Evolutionary conservation across 768 basidiomycete genomes (phyloP).

Genomic region (Sutorius australiensis): DNA sequence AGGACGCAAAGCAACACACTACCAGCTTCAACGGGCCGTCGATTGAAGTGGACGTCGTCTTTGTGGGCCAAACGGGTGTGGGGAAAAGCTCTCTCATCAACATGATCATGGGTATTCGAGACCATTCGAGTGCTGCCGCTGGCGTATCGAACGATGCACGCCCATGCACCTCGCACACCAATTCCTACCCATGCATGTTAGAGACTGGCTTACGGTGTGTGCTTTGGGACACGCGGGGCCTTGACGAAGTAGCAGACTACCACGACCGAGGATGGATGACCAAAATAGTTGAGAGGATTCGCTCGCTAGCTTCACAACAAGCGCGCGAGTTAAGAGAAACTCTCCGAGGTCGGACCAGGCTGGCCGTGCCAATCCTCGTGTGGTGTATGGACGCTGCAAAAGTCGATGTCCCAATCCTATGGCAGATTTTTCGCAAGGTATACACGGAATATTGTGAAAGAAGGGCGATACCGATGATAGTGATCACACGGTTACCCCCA

Average conservation of each 20-base stretch:
- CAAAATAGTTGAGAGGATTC: conserved; percentile 11
- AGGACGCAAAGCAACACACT: background rate
- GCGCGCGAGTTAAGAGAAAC: conserved; percentile 17
- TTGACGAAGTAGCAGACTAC: conserved; percentile 18
- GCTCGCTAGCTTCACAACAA: conserved; percentile 10
- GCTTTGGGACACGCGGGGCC: conserved; percentile 28
- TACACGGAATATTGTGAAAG: conserved; percentile 23
- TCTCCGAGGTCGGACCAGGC: conserved; percentile 7
- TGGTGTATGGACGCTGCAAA: conserved; percentile 27
- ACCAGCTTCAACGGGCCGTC: too few relatives aligned
- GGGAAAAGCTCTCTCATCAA: conserved; percentile 26
- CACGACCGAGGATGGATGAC: conserved; percentile 2
- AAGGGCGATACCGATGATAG: conserved; percentile 19
- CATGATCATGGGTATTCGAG: conserved; percentile 17
- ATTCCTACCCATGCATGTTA: conserved; percentile 7
- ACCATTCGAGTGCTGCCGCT: conserved; percentile 3
- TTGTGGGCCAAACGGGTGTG: conserved; percentile 25
- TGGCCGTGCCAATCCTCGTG: conserved; percentile 14
- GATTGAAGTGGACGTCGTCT: conserved; percentile 15
- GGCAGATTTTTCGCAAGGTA: conserved; percentile 21
- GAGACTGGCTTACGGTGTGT: conserved; percentile 4
- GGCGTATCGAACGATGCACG: conserved; percentile 15
- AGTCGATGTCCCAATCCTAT: conserved; percentile 10
- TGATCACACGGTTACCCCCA: conserved; percentile 14
- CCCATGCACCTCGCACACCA: conserved; percentile 17